These are phyloP conservation scores for Pleurostoma richardsiae DNA, from an alignment of 2,329 filamentous ascomycete species.

Conservation along the genomic window DNA sequence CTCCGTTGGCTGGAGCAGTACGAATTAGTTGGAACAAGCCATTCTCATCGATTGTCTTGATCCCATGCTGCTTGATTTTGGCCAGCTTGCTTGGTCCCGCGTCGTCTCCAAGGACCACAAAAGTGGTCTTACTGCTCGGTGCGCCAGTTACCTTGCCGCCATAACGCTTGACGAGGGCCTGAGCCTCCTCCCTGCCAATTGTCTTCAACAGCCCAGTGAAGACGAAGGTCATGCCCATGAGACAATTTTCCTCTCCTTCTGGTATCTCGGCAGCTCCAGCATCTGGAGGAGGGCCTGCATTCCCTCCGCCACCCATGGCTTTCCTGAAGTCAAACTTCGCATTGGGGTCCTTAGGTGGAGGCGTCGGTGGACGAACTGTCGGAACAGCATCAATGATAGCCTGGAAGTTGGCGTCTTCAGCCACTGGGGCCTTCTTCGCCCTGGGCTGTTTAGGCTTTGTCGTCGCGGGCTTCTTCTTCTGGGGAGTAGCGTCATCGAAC, in stretches of 20 bases:
- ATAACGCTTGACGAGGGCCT: conserved; percentile 83
- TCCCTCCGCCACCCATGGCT: conserved; percentile 50
- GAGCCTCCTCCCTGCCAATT: conserved; percentile 78
- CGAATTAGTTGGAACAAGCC: conserved; percentile 85
- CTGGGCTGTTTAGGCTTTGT: conserved; percentile 55
- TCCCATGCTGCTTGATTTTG: conserved; percentile 72
- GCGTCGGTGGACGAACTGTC: conserved; percentile 75
- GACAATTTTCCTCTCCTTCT: conserved; percentile 79
- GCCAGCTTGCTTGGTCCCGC: conserved; percentile 89
- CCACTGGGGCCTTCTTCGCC: conserved; percentile 59
- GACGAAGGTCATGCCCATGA: conserved; percentile 86
- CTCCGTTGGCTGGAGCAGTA: conserved; percentile 76
- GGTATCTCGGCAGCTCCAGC: conserved; percentile 68
- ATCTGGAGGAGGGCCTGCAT: conserved; percentile 58
- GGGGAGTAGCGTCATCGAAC: conserved; percentile 7
- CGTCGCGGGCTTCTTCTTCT: conserved; percentile 54
- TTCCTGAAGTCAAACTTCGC: conserved; percentile 79
- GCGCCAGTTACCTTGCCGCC: conserved; percentile 83
- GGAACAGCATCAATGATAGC: conserved; percentile 86
- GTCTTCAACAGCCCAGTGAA: conserved; percentile 85
- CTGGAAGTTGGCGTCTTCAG: conserved; percentile 69
- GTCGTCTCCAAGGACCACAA: conserved; percentile 84
- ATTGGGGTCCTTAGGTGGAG: conserved; percentile 65
- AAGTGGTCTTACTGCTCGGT: conserved; percentile 90
- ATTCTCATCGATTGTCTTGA: conserved; percentile 93